Evolutionary conservation across 1,284 basidiomycete genomes (phyloP).

Genomic region (Hemileia vastatrix): DNA sequence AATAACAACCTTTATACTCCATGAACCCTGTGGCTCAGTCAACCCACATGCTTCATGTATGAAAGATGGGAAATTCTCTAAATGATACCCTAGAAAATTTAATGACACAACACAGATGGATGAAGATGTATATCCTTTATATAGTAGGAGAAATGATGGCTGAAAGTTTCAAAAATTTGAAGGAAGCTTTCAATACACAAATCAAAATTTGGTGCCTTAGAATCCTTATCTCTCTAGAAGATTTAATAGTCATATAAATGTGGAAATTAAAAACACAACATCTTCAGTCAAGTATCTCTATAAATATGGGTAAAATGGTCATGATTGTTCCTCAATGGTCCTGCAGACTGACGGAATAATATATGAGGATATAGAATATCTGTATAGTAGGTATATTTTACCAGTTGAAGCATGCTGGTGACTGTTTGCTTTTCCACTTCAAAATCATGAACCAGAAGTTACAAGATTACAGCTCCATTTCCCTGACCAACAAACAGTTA

Average conservation of each 20-base stretch:
- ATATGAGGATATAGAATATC: no score
- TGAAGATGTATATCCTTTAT: slow-evolving; percentile 46
- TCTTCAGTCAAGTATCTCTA: slow-evolving; percentile 48
- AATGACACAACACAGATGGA: slow-evolving; percentile 43
- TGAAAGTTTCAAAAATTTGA: not conserved
- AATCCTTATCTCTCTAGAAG: slow-evolving; percentile 39
- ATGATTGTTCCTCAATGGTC: slow-evolving; percentile 46
- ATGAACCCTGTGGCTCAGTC: slow-evolving; percentile 48
- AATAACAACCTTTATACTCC: slow-evolving; percentile 47
- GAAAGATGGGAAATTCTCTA: slow-evolving; percentile 47
- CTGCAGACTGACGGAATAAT: no score
- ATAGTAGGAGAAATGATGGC: slow-evolving; percentile 7
- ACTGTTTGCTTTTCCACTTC: no score
- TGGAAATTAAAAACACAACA: slow-evolving; percentile 45
- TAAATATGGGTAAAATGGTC: slow-evolving; percentile 52
- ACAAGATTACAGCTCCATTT: no score
- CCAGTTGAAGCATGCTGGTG: no score
- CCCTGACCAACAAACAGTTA: no score
- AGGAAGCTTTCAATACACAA: slow-evolving; percentile 7
- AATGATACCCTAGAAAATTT: slow-evolving; percentile 48
- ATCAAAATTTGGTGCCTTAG: slow-evolving; percentile 46
- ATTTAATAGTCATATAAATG: slow-evolving; percentile 51
- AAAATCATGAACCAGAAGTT: no score
- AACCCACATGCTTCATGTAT: slow-evolving; percentile 42
- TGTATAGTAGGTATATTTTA: no score